Base-by-base conservation (phyloP, 2,329 filamentous ascomycete genomes). In the Microcyclospora pomicola region DNA sequence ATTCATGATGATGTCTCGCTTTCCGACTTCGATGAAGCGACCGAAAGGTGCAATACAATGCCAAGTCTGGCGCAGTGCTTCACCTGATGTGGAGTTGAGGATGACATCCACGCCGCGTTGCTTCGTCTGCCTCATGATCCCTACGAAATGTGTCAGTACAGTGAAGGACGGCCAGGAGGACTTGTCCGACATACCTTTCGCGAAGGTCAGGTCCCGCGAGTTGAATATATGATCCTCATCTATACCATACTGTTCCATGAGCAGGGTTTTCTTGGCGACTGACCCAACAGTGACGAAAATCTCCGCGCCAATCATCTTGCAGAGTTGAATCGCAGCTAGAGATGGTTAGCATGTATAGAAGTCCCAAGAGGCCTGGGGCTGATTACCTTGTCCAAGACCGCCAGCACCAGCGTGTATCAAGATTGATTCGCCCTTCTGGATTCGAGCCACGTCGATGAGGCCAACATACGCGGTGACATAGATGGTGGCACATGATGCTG, bases 361-460 rank as follows among this genome's bases (percentile, higher is more conserved):
- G n/a, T n/a, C n/a, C n/a, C n/a, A n/a, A n/a, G n/a, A n/a, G n/a
- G n/a, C n/a, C n/a, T n/a, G n/a, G n/a, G n/a, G n/a, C n/a, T n/a
- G n/a, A n/a, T n/a, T n/a, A n/a, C n/a, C n/a, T 14, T 49, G 45
- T 2, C 53, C 52, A 12, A 54, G 40, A 16, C 48, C 48, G 29
- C 11, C 33, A 36, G 46, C 43, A 1, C 49, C 55, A 13, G 50
- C 46, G 38, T 58, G 54, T n/a, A 61, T 54, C 15, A 61, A 42
- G 12, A 61, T 43, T 11, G 40, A 47, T 33, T 64, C 55, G 9
- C 54, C 58, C 10, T 50, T 45, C 5, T 30, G 29, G 6, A 64
- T 39, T 13, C 46, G 41, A 27, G 28, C 48, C 9, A 51, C 39
- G 2, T 58, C 47, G 15, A 50, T 41, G 15, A 63, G 39, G 34